These are phyloP conservation scores for Malus orientalis DNA, from an alignment of 306 rosid genomes.

Conservation along the genomic window DNA sequence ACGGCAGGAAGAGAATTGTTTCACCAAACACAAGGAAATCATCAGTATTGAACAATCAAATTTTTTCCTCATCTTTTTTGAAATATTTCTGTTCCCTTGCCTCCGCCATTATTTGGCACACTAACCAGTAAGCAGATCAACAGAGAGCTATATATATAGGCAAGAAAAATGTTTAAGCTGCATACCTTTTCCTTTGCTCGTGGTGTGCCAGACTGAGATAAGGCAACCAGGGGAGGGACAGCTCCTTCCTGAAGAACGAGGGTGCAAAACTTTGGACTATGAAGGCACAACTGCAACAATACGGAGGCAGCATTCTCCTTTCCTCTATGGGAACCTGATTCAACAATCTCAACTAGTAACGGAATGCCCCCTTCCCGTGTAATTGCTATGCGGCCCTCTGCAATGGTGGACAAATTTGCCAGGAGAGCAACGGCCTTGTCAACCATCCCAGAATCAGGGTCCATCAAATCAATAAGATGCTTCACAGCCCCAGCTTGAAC, in stretches of 20 bases:
- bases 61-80: background rate
- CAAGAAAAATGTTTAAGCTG: constrained; percentile 6
- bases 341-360: constrained; percentile 70
- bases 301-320: constrained; percentile 87
- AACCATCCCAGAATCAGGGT: constrained; percentile 67
- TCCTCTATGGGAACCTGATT: constrained; percentile 80
- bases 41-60: background rate
- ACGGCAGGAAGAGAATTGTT: background rate
- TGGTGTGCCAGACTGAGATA: constrained; percentile 80
- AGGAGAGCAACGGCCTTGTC: constrained; percentile 90
- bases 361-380: constrained; percentile 73
- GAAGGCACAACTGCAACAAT: constrained; percentile 81
- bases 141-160: background rate
- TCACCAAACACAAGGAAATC: background rate
- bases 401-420: constrained; percentile 77
- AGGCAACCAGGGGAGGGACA: constrained; percentile 89
- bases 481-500: constrained; percentile 92
- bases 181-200: constrained; percentile 93
- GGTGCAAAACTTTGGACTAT: constrained; percentile 66
- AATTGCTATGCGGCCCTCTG: constrained; percentile 66
- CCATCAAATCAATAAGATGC: constrained; percentile 61
- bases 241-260: constrained; percentile 96
- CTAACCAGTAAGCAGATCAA: background rate
- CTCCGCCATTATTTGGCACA: background rate
- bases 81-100: background rate